Evolutionary conservation across 306 rosid species (phyloP).

Genomic region (Vigna radiata): DNA sequence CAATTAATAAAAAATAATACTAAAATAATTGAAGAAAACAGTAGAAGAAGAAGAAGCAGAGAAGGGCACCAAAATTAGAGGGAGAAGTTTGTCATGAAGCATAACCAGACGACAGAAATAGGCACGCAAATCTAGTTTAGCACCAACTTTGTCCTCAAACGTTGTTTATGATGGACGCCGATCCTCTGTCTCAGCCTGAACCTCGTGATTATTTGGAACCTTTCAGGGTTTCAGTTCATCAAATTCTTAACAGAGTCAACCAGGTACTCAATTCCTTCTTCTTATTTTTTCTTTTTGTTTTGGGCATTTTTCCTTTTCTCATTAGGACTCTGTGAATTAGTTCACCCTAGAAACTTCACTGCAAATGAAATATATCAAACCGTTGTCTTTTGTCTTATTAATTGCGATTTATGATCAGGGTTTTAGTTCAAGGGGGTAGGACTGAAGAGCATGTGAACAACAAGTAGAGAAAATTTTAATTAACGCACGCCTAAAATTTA

Average conservation of each 20-base stretch:
- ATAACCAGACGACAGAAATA: no score
- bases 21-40: background rate
- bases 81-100: background rate
- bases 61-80: background rate
- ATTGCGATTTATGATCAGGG: background rate
- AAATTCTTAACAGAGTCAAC: background rate
- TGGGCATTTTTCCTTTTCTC: background rate
- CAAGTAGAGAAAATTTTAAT: background rate
- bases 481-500: background rate
- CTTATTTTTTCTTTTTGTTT: no score
- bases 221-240: conserved; percentile 7
- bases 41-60: background rate
- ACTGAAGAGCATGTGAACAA: background rate
- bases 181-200: background rate
- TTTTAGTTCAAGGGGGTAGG: background rate
- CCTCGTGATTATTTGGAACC: background rate
- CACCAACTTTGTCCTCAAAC: no score
- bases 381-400: background rate
- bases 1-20: no score
- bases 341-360: background rate
- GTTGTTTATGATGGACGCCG: background rate
- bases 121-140: no score
- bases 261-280: conserved; percentile 5
- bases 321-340: background rate
- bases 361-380: background rate